Base-by-base conservation (phyloP, 2,329 filamentous ascomycete species). In the Blastomyces gilchristii region DNA sequence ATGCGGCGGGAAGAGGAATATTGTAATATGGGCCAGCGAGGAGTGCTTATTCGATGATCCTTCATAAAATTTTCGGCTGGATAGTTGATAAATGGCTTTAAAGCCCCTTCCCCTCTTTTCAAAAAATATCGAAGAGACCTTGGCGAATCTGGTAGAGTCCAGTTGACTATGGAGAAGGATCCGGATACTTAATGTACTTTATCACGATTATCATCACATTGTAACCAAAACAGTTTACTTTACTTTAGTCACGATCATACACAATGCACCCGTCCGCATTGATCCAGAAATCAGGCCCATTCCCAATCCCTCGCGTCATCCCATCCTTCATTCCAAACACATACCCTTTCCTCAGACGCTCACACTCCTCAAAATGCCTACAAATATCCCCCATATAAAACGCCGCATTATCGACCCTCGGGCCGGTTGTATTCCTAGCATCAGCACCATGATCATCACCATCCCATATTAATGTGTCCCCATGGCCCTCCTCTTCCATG, bases 341-440 rank as follows among this genome's bases (percentile, higher is more conserved):
- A 52, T 54, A 61, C 1, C 59, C 59, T 18, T 53, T 53, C n/a
- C 34, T 61, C 34, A 39, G 12, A 54, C 43, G 37, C 47, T 41
- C 28, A 41, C 59, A 43, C 12, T 41, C 47, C 34, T 41, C 59
- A 54, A 37, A 53, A 28, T 61, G 59, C 9, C 25, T n/a, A 50
- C 47, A n/a, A 39, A 61, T 61, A 61, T 50, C 16, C 34, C 18
- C 49, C 25, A 53, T 5, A 12, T 22, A 41, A 54, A 53, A 54
- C 8, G 47, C 31, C 18, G 18, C 12, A 41, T 37, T 37, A 43
- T 31, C 50, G 11, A 31, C 59, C 39, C 31, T 22, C 49, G 49
- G 16, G 39, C 28, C 47, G 49, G 5, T 4, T 16, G 18, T 37
- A 57, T 57, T 39, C n/a, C 54, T 12, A 39, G 37, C 37, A 39